Conservation (phyloP, 2,329 filamentous ascomycete genomes). For the Catunica adiposa region DNA sequence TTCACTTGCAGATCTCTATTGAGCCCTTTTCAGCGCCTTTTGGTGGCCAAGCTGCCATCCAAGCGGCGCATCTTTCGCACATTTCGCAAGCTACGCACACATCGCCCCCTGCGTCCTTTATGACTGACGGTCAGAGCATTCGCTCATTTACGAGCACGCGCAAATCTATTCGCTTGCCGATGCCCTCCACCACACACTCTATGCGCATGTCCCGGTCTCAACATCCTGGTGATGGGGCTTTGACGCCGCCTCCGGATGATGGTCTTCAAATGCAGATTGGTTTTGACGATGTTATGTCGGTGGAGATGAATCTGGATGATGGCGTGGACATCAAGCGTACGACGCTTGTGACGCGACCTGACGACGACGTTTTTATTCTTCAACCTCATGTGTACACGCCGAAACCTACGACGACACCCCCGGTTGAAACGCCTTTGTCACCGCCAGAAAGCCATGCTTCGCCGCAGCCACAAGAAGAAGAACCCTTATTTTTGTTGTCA, state of each 20-base stretch:
- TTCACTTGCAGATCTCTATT: constrained; percentile 8
- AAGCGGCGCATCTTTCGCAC: constrained; percentile 9
- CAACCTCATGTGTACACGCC: constrained; percentile 44
- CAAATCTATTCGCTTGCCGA: constrained; percentile 3
- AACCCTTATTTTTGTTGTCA: constrained; percentile 10
- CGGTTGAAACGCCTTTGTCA: constrained; percentile 25
- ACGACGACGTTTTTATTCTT: constrained; percentile 27
- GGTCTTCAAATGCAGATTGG: constrained; percentile 3
- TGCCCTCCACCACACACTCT: constrained; percentile 6
- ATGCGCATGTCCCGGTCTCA: background rate
- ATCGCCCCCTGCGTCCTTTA: constrained; percentile 8
- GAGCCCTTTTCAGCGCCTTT: constrained; percentile 8
- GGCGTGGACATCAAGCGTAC: constrained; percentile 1
- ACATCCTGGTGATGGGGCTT: constrained; percentile 8
- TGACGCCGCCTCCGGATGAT: constrained; percentile 12
- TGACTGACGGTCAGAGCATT: constrained; percentile 6
- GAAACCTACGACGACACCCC: constrained; percentile 26
- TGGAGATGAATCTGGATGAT: background rate
- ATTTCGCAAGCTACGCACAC: constrained; percentile 10
- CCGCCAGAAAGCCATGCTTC: constrained; percentile 28
- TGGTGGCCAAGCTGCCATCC: constrained; percentile 9
- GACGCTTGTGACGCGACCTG: background rate
- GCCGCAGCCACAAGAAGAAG: constrained; percentile 5
- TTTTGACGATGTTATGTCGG: constrained; percentile 7
- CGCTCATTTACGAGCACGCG: constrained; percentile 9